phyloP scores from a whole-genome alignment of 2,329 filamentous ascomycete genomes.

The Botryotinia calthae region DNA sequence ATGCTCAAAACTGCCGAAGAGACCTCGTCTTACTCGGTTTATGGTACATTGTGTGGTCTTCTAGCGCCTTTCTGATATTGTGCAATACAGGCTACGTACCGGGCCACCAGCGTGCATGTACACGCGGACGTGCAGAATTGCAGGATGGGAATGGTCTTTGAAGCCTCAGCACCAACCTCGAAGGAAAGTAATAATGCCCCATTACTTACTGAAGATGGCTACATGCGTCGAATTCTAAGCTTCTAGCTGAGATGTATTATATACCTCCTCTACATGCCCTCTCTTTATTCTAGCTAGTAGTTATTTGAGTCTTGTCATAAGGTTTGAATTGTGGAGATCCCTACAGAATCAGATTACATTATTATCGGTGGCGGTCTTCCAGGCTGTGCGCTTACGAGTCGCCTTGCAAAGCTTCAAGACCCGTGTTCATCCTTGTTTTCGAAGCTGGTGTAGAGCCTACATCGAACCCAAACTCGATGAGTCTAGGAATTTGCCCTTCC shows the following conservation, averaged over 20 bases:
- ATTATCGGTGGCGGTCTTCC: slow-evolving; percentile 41
- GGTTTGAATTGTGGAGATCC: not conserved
- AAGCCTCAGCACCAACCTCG: not conserved
- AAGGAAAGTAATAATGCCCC: not conserved
- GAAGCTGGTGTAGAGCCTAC: slow-evolving; percentile 41
- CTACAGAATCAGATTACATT: slow-evolving; percentile 36
- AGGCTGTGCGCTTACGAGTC: slow-evolving; percentile 40
- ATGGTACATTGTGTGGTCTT: too few relatives aligned
- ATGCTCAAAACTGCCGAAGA: too few relatives aligned
- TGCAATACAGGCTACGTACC: too few relatives aligned
- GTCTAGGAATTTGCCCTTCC: slow-evolving; percentile 8
- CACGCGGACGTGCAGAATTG: too few relatives aligned
- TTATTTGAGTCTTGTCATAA: not conserved
- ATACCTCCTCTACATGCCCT: not conserved
- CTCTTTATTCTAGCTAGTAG: not conserved
- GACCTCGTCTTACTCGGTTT: too few relatives aligned
- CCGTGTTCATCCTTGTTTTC: slow-evolving; percentile 38
- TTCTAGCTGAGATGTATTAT: not conserved
- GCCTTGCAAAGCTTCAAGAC: slow-evolving; percentile 28
- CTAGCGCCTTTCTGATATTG: too few relatives aligned
- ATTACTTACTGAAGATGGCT: not conserved
- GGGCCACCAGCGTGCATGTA: too few relatives aligned
- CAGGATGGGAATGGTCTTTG: not conserved
- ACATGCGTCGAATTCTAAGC: not conserved
- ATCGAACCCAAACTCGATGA: not conserved